Evolutionary conservation across 768 basidiomycete species (phyloP).

Genomic region (Clavulina sp.): DNA sequence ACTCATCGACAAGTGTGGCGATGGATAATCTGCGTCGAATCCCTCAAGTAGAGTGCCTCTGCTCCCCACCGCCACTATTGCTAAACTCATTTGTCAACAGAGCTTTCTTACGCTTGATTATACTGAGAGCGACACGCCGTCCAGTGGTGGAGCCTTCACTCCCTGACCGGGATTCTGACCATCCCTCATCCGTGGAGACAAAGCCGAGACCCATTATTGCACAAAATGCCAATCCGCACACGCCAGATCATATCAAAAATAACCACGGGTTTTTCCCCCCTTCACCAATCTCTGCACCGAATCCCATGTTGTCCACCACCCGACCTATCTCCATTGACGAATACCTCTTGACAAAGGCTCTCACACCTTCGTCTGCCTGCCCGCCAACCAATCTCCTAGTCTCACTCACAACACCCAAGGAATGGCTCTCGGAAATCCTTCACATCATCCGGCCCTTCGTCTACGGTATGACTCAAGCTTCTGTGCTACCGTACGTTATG

Average conservation of each 20-base stretch:
- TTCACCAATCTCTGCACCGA: slow-evolving; percentile 34
- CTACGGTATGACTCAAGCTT: slow-evolving; percentile 37
- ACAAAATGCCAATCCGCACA: slow-evolving; percentile 17
- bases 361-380: slow-evolving; percentile 54
- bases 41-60: slow-evolving; percentile 52
- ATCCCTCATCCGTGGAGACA: slow-evolving; percentile 34
- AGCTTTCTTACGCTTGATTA: slow-evolving; percentile 49
- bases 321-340: slow-evolving; percentile 35
- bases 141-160: slow-evolving; percentile 63
- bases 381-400: slow-evolving; percentile 50
- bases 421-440: slow-evolving; percentile 60
- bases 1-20: slow-evolving; percentile 55
- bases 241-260: slow-evolving; percentile 68
- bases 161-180: slow-evolving; percentile 79
- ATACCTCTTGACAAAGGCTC: slow-evolving; percentile 64
- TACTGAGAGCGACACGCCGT: slow-evolving; percentile 58
- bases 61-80: neutral
- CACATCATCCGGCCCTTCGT: slow-evolving; percentile 56
- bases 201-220: neutral
- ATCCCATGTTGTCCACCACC: slow-evolving; percentile 15
- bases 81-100: slow-evolving; percentile 24
- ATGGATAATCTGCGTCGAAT: slow-evolving; percentile 57
- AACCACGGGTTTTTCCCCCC: slow-evolving; percentile 44
- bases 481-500: neutral
- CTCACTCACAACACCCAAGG: slow-evolving; percentile 40